Base-by-base conservation (phyloP, 2,329 filamentous ascomycete genomes). In the Trichoderma oligosporum region DNA sequence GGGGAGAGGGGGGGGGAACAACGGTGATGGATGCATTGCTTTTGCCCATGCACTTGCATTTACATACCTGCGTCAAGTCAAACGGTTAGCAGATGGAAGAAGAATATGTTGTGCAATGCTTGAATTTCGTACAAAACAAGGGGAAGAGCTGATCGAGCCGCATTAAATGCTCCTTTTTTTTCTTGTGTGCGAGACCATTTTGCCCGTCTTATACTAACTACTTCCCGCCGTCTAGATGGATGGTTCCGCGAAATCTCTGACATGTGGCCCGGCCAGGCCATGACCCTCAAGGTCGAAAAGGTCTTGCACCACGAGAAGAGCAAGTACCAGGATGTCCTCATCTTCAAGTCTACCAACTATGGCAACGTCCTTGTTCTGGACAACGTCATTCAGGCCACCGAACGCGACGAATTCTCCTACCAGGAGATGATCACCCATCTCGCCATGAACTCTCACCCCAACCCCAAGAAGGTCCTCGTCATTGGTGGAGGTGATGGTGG, bases 391-490 rank as follows among this genome's bases (percentile, higher is more conserved):
- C 94, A 99, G 79, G 91, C 87, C 84, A 97, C 94, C 66, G 94
- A 99, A 85, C 87, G 93, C 65, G 91, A 99, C 73, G 94, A 99
- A 81, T 99, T 97, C 82, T 91, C 92, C 68, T 96, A 96, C 85
- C 94, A 99, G 82, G 94, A 99, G 84, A 99, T 99, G 94, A 99
- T 99, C 77, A 92, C 93, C 67, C 91, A 99, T 78, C 83, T 99
- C 66, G 94, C 91, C 77, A 91, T 99, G 88, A 94, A 96, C 84
- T 91, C 93, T 54, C 94, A 99, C 84, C 94, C 94, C 66, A 86
- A 96, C 82, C 94, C 94, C 71, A 94, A 97, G 85, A 95, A 92
- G 78, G 94, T 99, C 54, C 86, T 99, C 58, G 94, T 99, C 74
- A 97, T 99, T 70, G 94, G 94, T 64, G 94, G 94, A 69, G 94